Percentiles rank a stretch among this genome's conserved stretches.
Conservation (phyloP, 305 asterid species). For the Rubia tinctorum region DNA sequence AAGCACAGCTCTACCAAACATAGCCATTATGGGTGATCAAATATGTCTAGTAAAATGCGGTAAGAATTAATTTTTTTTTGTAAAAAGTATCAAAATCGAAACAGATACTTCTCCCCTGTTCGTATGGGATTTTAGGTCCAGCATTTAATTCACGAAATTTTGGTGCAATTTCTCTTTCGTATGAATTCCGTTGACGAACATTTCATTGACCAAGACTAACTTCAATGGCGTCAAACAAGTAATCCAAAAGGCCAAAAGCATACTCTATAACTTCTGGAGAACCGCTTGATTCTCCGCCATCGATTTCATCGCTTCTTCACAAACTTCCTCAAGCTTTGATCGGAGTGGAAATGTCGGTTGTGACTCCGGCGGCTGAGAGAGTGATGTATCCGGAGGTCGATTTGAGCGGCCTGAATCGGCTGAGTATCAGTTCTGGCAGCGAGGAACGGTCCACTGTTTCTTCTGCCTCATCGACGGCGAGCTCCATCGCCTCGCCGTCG, state of each 20-base stretch:
- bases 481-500: conserved; percentile 30
- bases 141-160: conserved; percentile 5
- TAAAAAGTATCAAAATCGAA: not conserved
- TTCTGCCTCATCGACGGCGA: conserved; percentile 1
- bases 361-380: conserved; percentile 21
- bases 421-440: conserved; percentile 21
- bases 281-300: not conserved
- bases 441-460: conserved; percentile 13
- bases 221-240: not conserved
- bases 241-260: not conserved
- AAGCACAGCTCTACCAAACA: too few relatives aligned
- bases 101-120: not conserved
- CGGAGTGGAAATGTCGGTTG: conserved; percentile 31
- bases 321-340: not conserved
- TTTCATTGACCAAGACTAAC: not conserved
- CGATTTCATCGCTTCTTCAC: not conserved
- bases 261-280: not conserved
- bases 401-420: conserved; percentile 20
- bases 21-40: too few relatives aligned
- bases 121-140: too few relatives aligned
- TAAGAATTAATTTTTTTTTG: too few relatives aligned
- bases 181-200: conserved; percentile 21
- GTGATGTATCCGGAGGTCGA: conserved; percentile 34
- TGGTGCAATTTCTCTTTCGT: not conserved
- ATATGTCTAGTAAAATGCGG: too few relatives aligned